Percentiles rank a stretch among this genome's conserved stretches.
These are phyloP conservation scores for Viridothelium virens DNA, from an alignment of 495 filamentous ascomycete genomes.

Conservation along the genomic window DNA sequence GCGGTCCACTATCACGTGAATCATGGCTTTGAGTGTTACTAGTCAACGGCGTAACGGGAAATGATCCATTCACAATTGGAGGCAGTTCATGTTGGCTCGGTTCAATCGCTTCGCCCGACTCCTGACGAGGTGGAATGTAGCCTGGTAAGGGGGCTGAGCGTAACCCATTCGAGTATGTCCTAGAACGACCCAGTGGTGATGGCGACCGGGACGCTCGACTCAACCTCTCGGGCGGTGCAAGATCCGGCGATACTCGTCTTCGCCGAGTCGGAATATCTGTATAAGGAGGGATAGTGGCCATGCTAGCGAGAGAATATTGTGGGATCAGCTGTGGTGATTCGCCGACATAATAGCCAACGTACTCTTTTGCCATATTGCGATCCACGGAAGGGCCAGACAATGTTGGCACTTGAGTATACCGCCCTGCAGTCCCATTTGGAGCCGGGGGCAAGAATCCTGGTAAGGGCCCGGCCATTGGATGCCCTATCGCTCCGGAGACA, in stretches of 20 bases:
- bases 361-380: slow-evolving; percentile 45
- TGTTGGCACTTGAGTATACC: slow-evolving; percentile 16
- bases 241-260: slow-evolving; percentile 41
- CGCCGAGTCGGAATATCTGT: slow-evolving; percentile 44
- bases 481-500: slow-evolving; percentile 19
- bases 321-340: slow-evolving; percentile 50
- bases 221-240: slow-evolving; percentile 34
- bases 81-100: slow-evolving; percentile 18
- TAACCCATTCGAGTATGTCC: slow-evolving; percentile 28
- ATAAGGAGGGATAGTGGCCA: slow-evolving; percentile 42
- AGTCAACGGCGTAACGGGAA: slow-evolving; percentile 12
- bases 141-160: slow-evolving; percentile 17
- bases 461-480: background rate
- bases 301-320: slow-evolving; percentile 40
- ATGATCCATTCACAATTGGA: slow-evolving; percentile 43
- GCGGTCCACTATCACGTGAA: slow-evolving; percentile 1
- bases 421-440: slow-evolving; percentile 27
- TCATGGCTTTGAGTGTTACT: background rate
- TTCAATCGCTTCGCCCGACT: slow-evolving; percentile 14
- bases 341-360: slow-evolving; percentile 55
- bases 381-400: slow-evolving; percentile 36
- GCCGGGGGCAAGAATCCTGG: slow-evolving; percentile 11
- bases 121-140: slow-evolving; percentile 14
- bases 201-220: slow-evolving; percentile 34
- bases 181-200: slow-evolving; percentile 32